These are phyloP conservation scores for Chenopodium album DNA, from an alignment of 148 eudicot species.

Conservation along the genomic window DNA sequence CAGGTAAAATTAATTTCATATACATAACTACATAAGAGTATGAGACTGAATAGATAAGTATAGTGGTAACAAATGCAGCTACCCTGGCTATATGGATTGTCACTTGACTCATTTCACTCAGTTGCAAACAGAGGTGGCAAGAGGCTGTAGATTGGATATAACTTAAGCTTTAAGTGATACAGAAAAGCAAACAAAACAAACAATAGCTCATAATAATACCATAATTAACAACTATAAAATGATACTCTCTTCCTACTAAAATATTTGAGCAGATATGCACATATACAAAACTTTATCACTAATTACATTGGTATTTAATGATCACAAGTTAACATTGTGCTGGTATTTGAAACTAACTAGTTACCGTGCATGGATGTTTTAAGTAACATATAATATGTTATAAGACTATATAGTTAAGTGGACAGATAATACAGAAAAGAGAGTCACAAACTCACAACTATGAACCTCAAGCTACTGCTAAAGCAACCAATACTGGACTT, in stretches of 20 bases:
- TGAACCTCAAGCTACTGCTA: background rate
- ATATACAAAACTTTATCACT: background rate
- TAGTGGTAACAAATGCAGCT: background rate
- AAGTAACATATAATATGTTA: background rate
- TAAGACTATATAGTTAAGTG: background rate
- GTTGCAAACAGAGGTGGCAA: background rate
- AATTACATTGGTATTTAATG: background rate
- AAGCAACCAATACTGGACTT: constrained; percentile 3
- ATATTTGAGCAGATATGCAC: background rate
- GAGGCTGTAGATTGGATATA: background rate
- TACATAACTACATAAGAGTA: background rate
- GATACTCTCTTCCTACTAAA: background rate
- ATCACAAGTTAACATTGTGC: no score
- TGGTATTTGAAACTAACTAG: background rate
- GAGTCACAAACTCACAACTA: background rate
- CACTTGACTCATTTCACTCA: no score
- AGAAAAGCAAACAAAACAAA: background rate
- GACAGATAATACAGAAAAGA: background rate
- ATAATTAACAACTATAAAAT: background rate
- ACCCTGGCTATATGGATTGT: background rate
- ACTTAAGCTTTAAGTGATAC: background rate
- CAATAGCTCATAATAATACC: background rate
- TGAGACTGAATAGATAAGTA: background rate
- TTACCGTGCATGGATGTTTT: background rate
- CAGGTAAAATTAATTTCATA: background rate